Evolutionary conservation across 306 rosid species (phyloP).

Genomic region (Psophocarpus tetragonolobus): DNA sequence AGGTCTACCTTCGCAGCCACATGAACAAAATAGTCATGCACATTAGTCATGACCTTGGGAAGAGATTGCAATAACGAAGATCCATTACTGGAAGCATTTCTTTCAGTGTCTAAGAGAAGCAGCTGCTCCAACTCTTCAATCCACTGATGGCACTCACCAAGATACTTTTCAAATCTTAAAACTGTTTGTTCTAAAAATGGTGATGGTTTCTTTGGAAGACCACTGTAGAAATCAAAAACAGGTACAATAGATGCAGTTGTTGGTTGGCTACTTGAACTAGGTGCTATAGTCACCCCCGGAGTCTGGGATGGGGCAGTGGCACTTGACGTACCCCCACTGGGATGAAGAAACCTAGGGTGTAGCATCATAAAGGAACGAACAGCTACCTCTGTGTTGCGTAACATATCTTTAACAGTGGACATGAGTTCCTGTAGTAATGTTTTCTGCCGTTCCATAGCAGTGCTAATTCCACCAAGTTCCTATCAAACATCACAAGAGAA

Average conservation of each 20-base stretch:
- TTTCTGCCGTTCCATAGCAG: slow-evolving; percentile 88
- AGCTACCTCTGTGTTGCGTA: slow-evolving; percentile 88
- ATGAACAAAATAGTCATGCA: slow-evolving; percentile 92
- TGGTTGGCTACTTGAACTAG: slow-evolving; percentile 62
- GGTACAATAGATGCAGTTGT: slow-evolving; percentile 68
- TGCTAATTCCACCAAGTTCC: slow-evolving; percentile 96
- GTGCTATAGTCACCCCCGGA: slow-evolving; percentile 50
- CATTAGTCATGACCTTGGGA: slow-evolving; percentile 93
- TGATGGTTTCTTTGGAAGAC: slow-evolving; percentile 93
- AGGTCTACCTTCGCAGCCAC: slow-evolving; percentile 89
- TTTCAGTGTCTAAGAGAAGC: slow-evolving; percentile 68
- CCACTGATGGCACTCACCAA: slow-evolving; percentile 84
- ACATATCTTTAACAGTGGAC: slow-evolving; percentile 75
- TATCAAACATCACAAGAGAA: slow-evolving; percentile 36
- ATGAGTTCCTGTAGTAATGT: slow-evolving; percentile 69
- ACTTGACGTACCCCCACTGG: slow-evolving; percentile 69
- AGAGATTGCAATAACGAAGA: slow-evolving; percentile 81
- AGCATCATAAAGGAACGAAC: slow-evolving; percentile 94
- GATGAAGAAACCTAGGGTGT: slow-evolving; percentile 83
- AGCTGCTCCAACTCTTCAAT: slow-evolving; percentile 95
- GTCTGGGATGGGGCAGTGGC: slow-evolving; percentile 73
- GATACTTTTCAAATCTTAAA: slow-evolving; percentile 86
- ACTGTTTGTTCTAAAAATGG: slow-evolving; percentile 87
- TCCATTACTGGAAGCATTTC: slow-evolving; percentile 56
- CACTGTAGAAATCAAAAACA: slow-evolving; percentile 88